These are phyloP conservation scores for Megacollybia marginata DNA, from an alignment of 768 basidiomycete species.

Conservation along the genomic window DNA sequence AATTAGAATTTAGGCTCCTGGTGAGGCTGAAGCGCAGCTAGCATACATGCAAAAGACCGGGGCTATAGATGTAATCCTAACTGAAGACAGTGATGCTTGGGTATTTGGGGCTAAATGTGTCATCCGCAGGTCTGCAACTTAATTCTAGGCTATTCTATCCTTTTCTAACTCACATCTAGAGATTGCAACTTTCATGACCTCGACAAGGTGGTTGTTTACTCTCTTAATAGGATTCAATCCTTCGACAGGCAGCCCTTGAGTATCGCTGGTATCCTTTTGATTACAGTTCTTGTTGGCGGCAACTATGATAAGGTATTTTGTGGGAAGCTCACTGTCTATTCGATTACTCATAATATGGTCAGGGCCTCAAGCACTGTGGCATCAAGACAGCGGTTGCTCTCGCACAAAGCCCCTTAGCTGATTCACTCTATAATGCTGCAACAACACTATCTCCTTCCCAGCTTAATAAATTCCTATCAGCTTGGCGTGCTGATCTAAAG, in stretches of 20 bases:
- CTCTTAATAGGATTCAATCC: no score
- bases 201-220: no score
- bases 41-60: background rate
- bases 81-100: background rate
- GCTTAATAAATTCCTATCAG: conserved; percentile 31
- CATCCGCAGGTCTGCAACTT: background rate
- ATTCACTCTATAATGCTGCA: conserved; percentile 37
- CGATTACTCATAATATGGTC: no score
- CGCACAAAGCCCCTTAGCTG: conserved; percentile 51
- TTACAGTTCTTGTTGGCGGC: no score
- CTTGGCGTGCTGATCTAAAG: conserved; percentile 35
- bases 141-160: no score
- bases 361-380: conserved; percentile 34
- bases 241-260: no score
- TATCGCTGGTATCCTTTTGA: no score
- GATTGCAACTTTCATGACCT: no score
- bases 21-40: background rate
- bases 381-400: conserved; percentile 48
- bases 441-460: conserved; percentile 20
- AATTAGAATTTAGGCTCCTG: background rate
- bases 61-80: background rate
- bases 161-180: no score
- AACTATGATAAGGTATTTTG: no score
- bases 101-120: background rate
- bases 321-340: no score